These are phyloP conservation scores for Wickerhamiella infanticola DNA, from an alignment of 1,139 yeast species.

Conservation along the genomic window DNA sequence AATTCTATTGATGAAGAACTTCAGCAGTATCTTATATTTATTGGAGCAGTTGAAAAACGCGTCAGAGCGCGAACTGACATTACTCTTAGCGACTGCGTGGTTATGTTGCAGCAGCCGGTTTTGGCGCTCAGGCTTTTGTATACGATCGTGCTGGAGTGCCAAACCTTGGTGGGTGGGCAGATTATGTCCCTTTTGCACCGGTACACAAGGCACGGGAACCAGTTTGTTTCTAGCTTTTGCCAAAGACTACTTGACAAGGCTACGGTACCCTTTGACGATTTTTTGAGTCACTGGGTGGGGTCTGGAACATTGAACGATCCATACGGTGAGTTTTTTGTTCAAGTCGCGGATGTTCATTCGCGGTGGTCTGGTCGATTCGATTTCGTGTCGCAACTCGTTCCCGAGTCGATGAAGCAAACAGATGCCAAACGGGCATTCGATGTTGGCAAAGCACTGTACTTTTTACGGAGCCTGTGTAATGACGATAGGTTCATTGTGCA, in stretches of 20 bases:
- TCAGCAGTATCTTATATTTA: slow-evolving; percentile 36
- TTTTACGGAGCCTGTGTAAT: slow-evolving; percentile 46
- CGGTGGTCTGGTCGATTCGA: slow-evolving; percentile 22
- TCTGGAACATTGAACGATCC: slow-evolving; percentile 48
- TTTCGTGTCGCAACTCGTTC: slow-evolving; percentile 32
- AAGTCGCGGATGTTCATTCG: slow-evolving; percentile 12
- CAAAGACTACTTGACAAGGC: slow-evolving; percentile 33
- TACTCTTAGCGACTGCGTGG: slow-evolving; percentile 28
- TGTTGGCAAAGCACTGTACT: slow-evolving; percentile 65
- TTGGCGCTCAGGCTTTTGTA: slow-evolving; percentile 42
- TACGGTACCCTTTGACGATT: slow-evolving; percentile 46
- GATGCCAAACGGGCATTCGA: slow-evolving; percentile 47
- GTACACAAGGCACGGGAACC: slow-evolving; percentile 50
- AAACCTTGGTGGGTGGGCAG: slow-evolving; percentile 33
- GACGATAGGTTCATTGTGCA: slow-evolving; percentile 44
- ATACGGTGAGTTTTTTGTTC: slow-evolving; percentile 54
- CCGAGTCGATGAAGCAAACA: slow-evolving; percentile 37
- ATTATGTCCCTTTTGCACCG: slow-evolving; percentile 40
- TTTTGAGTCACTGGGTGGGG: slow-evolving; percentile 51
- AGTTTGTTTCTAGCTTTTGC: slow-evolving; percentile 32
- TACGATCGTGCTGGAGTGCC: slow-evolving; percentile 25
- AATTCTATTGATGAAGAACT: slow-evolving; percentile 42
- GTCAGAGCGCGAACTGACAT: slow-evolving; percentile 17
- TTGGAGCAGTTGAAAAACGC: slow-evolving; percentile 37
- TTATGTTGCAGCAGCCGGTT: slow-evolving; percentile 36